Evolutionary conservation across 2,329 filamentous ascomycete genomes (phyloP).

Genomic region (Fusarium sp.): DNA sequence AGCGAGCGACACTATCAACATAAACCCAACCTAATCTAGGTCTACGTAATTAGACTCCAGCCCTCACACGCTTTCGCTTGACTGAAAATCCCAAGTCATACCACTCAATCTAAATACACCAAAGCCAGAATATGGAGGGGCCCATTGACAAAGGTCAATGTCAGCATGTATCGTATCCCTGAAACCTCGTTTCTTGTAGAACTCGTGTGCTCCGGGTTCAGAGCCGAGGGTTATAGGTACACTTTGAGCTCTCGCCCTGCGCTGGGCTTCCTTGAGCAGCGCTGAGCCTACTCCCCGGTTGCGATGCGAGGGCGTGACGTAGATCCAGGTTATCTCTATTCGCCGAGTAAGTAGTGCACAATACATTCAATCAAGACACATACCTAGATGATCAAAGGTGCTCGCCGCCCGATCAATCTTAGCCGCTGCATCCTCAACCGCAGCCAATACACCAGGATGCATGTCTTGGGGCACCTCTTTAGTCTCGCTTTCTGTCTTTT

Average conservation of each 20-base stretch:
- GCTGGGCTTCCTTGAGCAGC: slow-evolving; percentile 1
- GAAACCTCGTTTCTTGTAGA: slow-evolving; percentile 17
- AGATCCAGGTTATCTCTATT: slow-evolving; percentile 24
- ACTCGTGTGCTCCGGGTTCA: slow-evolving; percentile 22
- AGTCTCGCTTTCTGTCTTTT: not conserved
- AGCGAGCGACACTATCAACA: too few relatives aligned
- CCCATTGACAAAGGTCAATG: slow-evolving; percentile 21
- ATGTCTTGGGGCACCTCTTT: not conserved
- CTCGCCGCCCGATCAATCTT: slow-evolving; percentile 4
- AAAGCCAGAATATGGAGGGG: slow-evolving; percentile 20
- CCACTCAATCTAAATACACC: slow-evolving; percentile 18
- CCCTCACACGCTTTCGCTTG: too few relatives aligned
- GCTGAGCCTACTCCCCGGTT: slow-evolving; percentile 8
- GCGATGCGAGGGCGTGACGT: slow-evolving; percentile 17
- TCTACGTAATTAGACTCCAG: too few relatives aligned
- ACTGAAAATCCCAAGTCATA: not conserved
- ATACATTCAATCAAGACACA: not conserved
- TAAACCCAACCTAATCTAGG: too few relatives aligned
- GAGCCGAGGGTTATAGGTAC: slow-evolving; percentile 9
- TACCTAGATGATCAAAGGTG: slow-evolving; percentile 11
- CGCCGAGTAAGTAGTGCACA: not conserved
- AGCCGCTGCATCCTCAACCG: not conserved
- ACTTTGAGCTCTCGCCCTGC: not conserved
- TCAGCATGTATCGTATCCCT: slow-evolving; percentile 10
- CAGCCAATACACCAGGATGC: not conserved